Percentiles rank a stretch among this genome's conserved stretches.
phyloP scores from a whole-genome alignment of 305 asterid genomes.

The Plantago lanceolata region DNA sequence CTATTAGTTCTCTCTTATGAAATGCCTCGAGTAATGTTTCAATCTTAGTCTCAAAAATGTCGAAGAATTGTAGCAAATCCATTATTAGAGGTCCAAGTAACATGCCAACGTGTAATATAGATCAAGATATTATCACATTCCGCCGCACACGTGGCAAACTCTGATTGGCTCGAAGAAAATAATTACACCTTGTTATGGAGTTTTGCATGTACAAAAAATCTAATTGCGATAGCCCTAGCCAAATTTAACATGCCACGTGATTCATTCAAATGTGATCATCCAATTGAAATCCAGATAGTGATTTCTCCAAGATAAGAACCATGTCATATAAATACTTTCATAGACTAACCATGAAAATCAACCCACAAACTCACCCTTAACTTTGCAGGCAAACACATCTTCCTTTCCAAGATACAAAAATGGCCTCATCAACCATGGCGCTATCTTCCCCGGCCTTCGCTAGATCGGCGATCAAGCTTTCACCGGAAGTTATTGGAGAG shows the following conservation, averaged over 20 bases:
- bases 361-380: background rate
- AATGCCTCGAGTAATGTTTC: too few species aligned
- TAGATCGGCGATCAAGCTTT: conserved; percentile 39
- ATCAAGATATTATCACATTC: background rate
- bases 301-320: conserved; percentile 12
- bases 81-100: too few species aligned
- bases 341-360: background rate
- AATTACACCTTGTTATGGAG: too few species aligned
- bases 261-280: conserved; percentile 1
- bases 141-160: conserved; percentile 16
- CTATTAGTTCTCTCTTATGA: too few species aligned
- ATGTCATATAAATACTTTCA: conserved; percentile 3
- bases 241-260: background rate
- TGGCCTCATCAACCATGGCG: conserved; percentile 46
- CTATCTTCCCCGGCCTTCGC: conserved; percentile 46
- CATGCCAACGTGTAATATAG: too few species aligned
- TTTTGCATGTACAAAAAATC: background rate
- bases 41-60: too few species aligned
- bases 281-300: conserved; percentile 16
- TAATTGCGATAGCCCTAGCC: conserved; percentile 7
- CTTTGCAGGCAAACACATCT: conserved; percentile 1
- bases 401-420: conserved; percentile 6
- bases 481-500: conserved; percentile 27
- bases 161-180: conserved; percentile 6
- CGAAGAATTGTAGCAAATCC: too few species aligned